Percentiles rank a stretch among this genome's conserved stretches.
phyloP scores from a whole-genome alignment of 2,329 filamentous ascomycete genomes.

The Verticillium isaacii region DNA sequence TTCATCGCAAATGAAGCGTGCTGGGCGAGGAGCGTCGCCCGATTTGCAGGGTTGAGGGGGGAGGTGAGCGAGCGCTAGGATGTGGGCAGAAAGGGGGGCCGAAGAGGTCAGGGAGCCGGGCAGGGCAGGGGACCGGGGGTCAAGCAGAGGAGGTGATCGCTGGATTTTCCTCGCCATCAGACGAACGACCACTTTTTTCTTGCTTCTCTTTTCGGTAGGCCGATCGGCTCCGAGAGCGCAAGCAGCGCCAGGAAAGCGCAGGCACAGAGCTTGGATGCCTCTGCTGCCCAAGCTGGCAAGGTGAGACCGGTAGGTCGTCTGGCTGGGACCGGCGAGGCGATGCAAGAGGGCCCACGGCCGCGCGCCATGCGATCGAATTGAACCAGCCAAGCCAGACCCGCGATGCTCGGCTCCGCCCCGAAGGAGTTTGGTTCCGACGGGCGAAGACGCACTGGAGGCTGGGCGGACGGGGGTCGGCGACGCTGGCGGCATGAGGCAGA shows the following conservation, averaged over 20 bases:
- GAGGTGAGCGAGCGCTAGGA: not conserved
- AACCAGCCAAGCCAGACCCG: not conserved
- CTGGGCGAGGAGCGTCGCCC: not conserved
- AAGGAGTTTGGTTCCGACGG: not conserved
- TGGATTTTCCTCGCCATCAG: not conserved
- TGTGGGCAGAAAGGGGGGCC: not conserved
- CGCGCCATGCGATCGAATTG: not conserved
- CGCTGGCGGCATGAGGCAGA: not conserved
- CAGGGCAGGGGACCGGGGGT: not conserved
- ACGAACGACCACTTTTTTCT: not conserved
- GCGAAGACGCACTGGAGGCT: not conserved
- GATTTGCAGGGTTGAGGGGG: not conserved
- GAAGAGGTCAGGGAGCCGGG: not conserved
- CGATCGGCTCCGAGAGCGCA: not conserved
- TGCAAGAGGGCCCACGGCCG: not conserved
- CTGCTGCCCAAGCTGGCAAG: not conserved
- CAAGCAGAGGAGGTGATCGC: not conserved
- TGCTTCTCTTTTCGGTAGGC: not conserved
- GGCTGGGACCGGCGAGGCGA: not conserved
- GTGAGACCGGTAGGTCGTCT: not conserved
- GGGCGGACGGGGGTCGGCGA: not conserved
- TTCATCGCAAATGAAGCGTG: conserved; percentile 1
- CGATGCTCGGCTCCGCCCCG: not conserved
- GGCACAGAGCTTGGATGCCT: not conserved
- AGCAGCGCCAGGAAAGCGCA: too few species aligned